Base-by-base conservation (phyloP, 768 basidiomycete genomes). In the Tremella yokohamensis region DNA sequence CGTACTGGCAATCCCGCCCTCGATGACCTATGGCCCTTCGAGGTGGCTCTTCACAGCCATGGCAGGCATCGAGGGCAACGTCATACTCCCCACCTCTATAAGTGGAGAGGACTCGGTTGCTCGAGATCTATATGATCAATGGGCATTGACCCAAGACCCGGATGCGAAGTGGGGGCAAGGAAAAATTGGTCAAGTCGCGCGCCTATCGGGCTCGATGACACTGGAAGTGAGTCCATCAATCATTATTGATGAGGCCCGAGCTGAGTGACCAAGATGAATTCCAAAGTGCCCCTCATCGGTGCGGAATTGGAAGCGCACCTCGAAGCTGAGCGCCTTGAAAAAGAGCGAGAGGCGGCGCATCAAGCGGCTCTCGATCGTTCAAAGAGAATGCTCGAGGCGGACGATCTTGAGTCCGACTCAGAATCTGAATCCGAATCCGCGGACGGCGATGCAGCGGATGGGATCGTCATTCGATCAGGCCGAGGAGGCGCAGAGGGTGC, bases 321-420 rank as follows among this genome's bases (percentile, higher is more conserved):
- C 40, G 84, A 84, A 52, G 87, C 84, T 63, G 88, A 94, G 72
- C 84, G 85, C 16, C 80, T 81, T 2, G 83, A 79, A 22, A 87
- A 85, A 69, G 92, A 96, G 71, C 87, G 86, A 64, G 88, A 89
- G 66, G 88, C 86, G 0, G 90, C 88, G 0, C 85, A 89, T 48
- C 87, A 90, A 78, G 92, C 89, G 2, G 86, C 86, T 0, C 79
- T 88, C 50, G 88, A 83, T 15, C 85, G 91, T 34, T 87, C 85
- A 53, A 88, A 90, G 66, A 84, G 88, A 34, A 86, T 96, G 81
- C 82, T 96, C 19, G 92, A 98, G 78, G 94, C 93, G 0, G 92
- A 94, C 71, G 91, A 77, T 22, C 71, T 86, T 25, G 82, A 78
- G 13, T 69, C 69, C 22, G 80, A 80, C 38, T 77, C 76, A 0